Conservation (phyloP, 768 basidiomycete species). For the Tricholoma furcatifolium region DNA sequence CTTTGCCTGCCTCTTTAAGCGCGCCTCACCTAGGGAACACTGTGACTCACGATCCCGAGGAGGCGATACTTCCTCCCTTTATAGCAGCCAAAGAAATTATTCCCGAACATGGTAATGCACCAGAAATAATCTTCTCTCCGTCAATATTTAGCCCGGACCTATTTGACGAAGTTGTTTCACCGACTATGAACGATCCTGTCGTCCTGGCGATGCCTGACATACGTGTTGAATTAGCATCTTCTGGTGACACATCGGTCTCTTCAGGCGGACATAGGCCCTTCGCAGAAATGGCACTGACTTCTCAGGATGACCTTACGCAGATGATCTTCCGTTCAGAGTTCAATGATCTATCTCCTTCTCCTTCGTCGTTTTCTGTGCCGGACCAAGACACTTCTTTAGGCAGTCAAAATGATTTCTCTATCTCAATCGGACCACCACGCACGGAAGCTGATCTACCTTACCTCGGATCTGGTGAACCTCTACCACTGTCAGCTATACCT, state of each 20-base stretch:
- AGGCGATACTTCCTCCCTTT: background rate
- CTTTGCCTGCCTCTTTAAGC: slow-evolving; percentile 5
- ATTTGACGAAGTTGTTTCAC: background rate
- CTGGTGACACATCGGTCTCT: background rate
- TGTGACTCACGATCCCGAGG: background rate
- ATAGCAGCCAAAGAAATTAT: background rate
- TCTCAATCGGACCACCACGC: slow-evolving; percentile 6
- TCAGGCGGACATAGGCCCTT: background rate
- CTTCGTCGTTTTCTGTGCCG: slow-evolving; percentile 4
- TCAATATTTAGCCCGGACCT: slow-evolving; percentile 1
- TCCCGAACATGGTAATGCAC: background rate
- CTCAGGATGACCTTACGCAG: slow-evolving; percentile 12
- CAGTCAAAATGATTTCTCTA: background rate
- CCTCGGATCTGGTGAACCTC: background rate
- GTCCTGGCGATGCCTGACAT: slow-evolving; percentile 6
- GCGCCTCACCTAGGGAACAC: slow-evolving; percentile 6
- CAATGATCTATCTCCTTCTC: slow-evolving; percentile 8
- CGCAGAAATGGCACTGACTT: slow-evolving; percentile 3
- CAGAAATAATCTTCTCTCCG: slow-evolving; percentile 1
- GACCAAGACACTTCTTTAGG: background rate
- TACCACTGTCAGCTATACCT: slow-evolving; percentile 7
- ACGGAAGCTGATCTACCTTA: background rate
- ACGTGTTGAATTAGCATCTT: slow-evolving; percentile 1
- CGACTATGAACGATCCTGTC: background rate
- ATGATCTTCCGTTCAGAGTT: slow-evolving; percentile 3